A percentile compares a stretch with the other conserved stretches of the same genome.
phyloP scores from a whole-genome alignment of 352 stramenopile species.

The Globisporangium nagaii region DNA sequence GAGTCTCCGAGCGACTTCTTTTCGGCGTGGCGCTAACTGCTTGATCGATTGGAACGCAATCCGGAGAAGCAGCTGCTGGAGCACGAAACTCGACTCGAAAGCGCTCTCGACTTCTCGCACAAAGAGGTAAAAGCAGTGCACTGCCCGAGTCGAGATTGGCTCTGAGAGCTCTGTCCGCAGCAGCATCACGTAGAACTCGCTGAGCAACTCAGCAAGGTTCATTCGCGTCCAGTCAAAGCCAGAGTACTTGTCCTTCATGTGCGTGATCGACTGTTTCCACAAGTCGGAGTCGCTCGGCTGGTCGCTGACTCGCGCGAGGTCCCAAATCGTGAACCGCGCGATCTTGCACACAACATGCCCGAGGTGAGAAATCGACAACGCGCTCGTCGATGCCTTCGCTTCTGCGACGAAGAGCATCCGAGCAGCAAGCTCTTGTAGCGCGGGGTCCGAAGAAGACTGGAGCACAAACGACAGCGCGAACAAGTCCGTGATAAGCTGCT shows the following conservation, averaged over 20 bases:
- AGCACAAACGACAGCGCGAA: conserved; percentile 68
- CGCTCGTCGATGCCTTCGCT: conserved; percentile 27
- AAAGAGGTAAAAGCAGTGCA: conserved; percentile 67
- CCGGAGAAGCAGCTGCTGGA: conserved; percentile 65
- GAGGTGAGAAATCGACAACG: conserved; percentile 47
- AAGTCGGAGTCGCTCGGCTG: conserved; percentile 23
- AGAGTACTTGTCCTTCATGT: conserved; percentile 63
- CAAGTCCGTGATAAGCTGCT: conserved; percentile 65
- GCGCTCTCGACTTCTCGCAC: conserved; percentile 37
- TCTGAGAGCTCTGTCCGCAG: conserved; percentile 31
- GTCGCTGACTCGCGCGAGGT: conserved; percentile 28
- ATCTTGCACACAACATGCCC: conserved; percentile 67
- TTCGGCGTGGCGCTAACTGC: conserved; percentile 25
- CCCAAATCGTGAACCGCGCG: conserved; percentile 53
- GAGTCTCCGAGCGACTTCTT: conserved; percentile 26
- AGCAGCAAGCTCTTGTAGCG: conserved; percentile 30
- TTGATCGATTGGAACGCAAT: conserved; percentile 70
- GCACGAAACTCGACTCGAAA: conserved; percentile 26
- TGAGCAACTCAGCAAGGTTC: conserved; percentile 57
- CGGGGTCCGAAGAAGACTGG: conserved; percentile 11
- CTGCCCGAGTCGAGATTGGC: conserved; percentile 35
- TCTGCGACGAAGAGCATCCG: conserved; percentile 45
- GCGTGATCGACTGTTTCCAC: conserved; percentile 43
- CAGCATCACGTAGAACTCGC: conserved; percentile 56
- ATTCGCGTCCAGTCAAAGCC: conserved; percentile 58